A percentile compares a stretch with the other conserved stretches of the same genome.
These are phyloP conservation scores for Penicillium roqueforti DNA, from an alignment of 495 filamentous ascomycete species.

Conservation along the genomic window DNA sequence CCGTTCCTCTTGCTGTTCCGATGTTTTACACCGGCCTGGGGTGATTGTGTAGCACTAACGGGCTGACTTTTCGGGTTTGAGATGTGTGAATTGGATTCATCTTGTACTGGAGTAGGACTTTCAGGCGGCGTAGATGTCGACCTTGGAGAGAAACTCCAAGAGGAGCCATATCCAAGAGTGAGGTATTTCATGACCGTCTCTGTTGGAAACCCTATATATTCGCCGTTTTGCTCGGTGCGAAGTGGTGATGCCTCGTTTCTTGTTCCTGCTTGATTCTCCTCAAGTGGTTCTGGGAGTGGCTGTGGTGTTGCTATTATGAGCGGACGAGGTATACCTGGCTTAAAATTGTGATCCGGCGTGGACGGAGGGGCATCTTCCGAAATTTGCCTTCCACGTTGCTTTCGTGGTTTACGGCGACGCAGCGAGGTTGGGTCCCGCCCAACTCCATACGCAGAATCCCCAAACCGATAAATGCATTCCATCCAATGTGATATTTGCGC, in stretches of 20 bases:
- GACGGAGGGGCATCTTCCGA: constrained; percentile 13
- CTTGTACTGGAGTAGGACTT: neutral
- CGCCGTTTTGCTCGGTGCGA: constrained; percentile 20
- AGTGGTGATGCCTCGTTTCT: constrained; percentile 17
- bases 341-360: constrained; percentile 27
- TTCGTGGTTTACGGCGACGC: constrained; percentile 41
- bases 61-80: constrained; percentile 6
- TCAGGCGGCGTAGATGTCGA: constrained; percentile 20
- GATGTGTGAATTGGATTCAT: neutral
- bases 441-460: constrained; percentile 75
- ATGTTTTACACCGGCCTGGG: neutral
- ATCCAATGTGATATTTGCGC: constrained; percentile 72
- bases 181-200: constrained; percentile 56
- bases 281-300: constrained; percentile 15
- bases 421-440: constrained; percentile 63
- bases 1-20: constrained; percentile 3
- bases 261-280: constrained; percentile 9
- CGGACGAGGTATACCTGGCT: constrained; percentile 44
- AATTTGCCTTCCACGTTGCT: constrained; percentile 15
- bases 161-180: constrained; percentile 58
- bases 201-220: constrained; percentile 30
- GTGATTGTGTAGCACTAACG: neutral
- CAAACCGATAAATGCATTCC: constrained; percentile 75
- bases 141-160: constrained; percentile 47
- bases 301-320: constrained; percentile 32